Evolutionary conservation across 163 green algal species (phyloP), one percentile per base, ranked within the genome.

Genomic region (Prototheca cutis): DNA sequence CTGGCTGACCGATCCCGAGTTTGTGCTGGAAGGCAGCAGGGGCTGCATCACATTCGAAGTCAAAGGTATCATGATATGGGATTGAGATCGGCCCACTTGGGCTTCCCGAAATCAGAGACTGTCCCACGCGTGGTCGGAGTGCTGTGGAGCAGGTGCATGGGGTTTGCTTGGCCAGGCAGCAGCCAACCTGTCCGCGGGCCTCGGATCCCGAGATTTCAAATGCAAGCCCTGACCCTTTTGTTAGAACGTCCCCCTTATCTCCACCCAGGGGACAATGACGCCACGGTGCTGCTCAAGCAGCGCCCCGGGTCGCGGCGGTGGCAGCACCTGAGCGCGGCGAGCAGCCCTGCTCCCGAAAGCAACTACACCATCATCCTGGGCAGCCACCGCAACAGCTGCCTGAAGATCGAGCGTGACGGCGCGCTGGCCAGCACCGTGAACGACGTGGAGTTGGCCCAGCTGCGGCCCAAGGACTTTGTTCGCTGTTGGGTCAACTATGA

Each of bases 341-440:
- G 21, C 24, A 17, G 42, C 6, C 8, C 23, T n/a, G 18, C 27
- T 33, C 29, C 7, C 1, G 79, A 90, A 39, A 54, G 65, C 42
- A 87, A 89, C 63, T 96, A 95, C 67, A 95, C 84, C 2, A 65
- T 96, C 40, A 94, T 95, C 6, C 63, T 96, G 21, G 88, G 89
- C 48, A 89, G 76, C 72, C 89, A 96, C 61, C 74, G 84, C 24
- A 96, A 96, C 67, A 86, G 70, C 64, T 87, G 85, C 55, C 69
- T 95, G 13, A 89, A 91, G 59, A 67, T 95, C n/a, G 81, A 90
- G 60, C 79, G 73, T 56, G 55, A 87, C 32, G 70, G 65, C 2
- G 57, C 63, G 40, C 48, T 70, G 23, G 70, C 62, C 34, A 56
- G 36, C 47, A 54, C 61, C 63, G 76, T 27, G 29, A 6, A 63